Base-by-base conservation (phyloP, 805 yeast species). In the Nakazawaea ishiwadae region DNA sequence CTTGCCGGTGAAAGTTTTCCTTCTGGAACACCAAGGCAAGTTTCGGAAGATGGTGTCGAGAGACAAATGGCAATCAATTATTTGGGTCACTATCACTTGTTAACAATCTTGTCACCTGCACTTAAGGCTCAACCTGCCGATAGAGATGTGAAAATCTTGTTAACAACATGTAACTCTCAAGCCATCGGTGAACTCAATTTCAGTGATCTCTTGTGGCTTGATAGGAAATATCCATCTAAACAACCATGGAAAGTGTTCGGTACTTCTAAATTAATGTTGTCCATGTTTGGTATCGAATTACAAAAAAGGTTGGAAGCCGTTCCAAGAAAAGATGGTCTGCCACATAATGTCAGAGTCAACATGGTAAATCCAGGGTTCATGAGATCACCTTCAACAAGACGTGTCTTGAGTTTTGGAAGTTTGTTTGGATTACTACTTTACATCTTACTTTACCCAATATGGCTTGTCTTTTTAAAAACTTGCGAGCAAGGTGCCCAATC, bases 351-450 rank as follows among this genome's bases (percentile, higher is more conserved):
- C 18, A 73, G 81, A 38, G 73, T 88, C 17, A 74, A 82, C 44
- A 54, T 88, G 41, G 93, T 86, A 4, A 93, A 93, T 55, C 98
- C 99, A 0, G 99, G 99, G 1, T 51, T 90, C 27, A 85, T 87
- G 84, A 73, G 98, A 50, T 79, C 96, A 2, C 86, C 96, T 2
- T 78, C 95, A 19, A 81, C 91, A 30, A 78, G 93, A 50, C 73
- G 96, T 43, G 77, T 81, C 27, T 44, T 88, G 4, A 78, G 93
- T 15, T 73, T 85, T 63, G 97, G 98, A 1, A 68, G 86, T 0
- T 51, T 91, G 3, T 62, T 63, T 58, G 72, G 75, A 3, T 60
- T 84, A 27, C 46, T 89, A 4, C 5, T 69, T 17, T 81, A 91
- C 54, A 46, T 89, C 23, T 6, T 89, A 3, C 43, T 83, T 32